Base-by-base conservation (phyloP, 139 green algal genomes). In the Picochlorum sp. region DNA sequence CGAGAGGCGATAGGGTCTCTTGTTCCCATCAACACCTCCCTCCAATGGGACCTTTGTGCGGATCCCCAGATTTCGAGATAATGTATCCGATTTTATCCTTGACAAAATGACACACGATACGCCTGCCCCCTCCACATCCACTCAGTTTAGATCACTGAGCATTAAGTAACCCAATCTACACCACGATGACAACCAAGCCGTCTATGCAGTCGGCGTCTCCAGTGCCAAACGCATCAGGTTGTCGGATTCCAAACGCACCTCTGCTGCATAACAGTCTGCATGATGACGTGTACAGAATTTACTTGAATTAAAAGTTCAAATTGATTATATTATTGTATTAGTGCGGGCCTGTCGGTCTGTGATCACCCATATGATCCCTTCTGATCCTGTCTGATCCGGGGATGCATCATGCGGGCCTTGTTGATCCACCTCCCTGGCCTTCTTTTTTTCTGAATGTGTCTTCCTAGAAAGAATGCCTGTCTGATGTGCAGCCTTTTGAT, bases 191-290 rank as follows among this genome's bases (percentile, higher is more conserved):
- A 41, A 41, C 34, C 34, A 41, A 41, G 2, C 34, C 34, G 34
- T 41, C 34, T 41, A 41, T 13, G 34, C 34, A 41, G 34, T 41
- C 34, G 34, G 34, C 23, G 23, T 26, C 50, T 58, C 50, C 50
- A 26, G 50, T 26, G 9, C 50, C 9, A 11, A 10, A 26, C 23
- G 10, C 16, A 62, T 45, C 56, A 20, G 56, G 13, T 61, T 20
- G 56, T 28, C 56, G n/a, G 6, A 20, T 20, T 28, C 16, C 16
- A 45, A 45, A 62, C 21, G 49, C 37, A 76, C 70, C 58, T 77
- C 47, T 72, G 70, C 24, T 67, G 58, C 10, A 68, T 37, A 20
- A 37, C 64, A 24, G 49, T 74, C 57, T 77, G 70, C 70, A 77
- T 77, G 20, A 50, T 61, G 37, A 54, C 15, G 20, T 41, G 18